Evolutionary conservation across 163 green algal genomes (phyloP).

Genomic region (Chlorella variabilis): DNA sequence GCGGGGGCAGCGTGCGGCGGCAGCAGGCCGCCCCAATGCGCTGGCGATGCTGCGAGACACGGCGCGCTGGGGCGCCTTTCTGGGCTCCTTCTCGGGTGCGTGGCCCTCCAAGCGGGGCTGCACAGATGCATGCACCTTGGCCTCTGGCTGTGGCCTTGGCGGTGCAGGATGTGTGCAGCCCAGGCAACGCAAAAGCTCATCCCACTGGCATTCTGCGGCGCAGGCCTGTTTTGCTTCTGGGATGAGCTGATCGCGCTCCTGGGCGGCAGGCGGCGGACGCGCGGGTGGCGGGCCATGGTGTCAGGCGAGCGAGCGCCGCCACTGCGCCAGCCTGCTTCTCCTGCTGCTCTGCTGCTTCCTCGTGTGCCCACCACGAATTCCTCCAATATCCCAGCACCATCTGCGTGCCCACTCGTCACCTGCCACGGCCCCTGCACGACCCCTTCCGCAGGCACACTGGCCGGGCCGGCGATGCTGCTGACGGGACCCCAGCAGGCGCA

Average conservation of each 20-base stretch:
- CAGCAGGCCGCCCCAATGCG: conserved; percentile 24
- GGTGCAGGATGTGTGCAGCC: too few species aligned
- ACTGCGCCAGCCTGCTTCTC: too few species aligned
- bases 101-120: too few species aligned
- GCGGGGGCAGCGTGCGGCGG: not conserved
- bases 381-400: too few species aligned
- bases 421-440: too few species aligned
- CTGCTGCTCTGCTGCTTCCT: not conserved
- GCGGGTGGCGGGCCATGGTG: conserved; percentile 75
- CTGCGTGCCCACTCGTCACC: too few species aligned
- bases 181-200: too few species aligned
- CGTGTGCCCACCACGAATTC: too few species aligned
- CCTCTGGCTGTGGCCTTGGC: too few species aligned
- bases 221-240: conserved; percentile 73
- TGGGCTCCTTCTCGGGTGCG: conserved; percentile 54
- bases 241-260: conserved; percentile 84
- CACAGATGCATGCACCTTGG: too few species aligned
- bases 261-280: conserved; percentile 72
- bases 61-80: conserved; percentile 71
- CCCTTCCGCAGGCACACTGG: conserved; percentile 69
- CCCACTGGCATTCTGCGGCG: conserved; percentile 6
- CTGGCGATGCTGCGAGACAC: conserved; percentile 65
- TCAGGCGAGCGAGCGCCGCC: too few species aligned
- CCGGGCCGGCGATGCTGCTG: conserved; percentile 84
- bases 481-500: conserved; percentile 75